Percentiles rank a stretch among this genome's conserved stretches.
Evolutionary conservation across 208 protist genomes (phyloP).

Genomic region (Kentomonas sorsogonicus): DNA sequence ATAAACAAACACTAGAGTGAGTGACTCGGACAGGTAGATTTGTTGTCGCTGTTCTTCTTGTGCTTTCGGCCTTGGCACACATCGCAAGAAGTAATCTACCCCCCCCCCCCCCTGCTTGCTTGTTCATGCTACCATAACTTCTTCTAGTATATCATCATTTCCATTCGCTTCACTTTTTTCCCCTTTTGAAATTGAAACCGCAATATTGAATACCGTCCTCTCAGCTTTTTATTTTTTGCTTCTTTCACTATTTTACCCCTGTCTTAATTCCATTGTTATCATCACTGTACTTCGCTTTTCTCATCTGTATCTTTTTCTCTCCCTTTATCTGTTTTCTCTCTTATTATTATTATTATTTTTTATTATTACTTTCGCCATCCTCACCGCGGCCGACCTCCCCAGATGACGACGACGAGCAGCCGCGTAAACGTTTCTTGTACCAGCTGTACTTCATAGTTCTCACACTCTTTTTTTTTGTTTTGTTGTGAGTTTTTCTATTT

Average conservation of each 20-base stretch:
- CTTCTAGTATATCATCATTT: constrained; percentile 3
- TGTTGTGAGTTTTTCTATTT: constrained; percentile 4
- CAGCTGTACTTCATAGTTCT: no score
- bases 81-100: neutral
- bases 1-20: neutral
- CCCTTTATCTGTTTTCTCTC: neutral
- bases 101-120: neutral
- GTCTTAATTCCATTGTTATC: neutral
- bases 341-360: constrained; percentile 4
- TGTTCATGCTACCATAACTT: constrained; percentile 8
- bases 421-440: no score
- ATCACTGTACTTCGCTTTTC: constrained; percentile 14
- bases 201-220: no score
- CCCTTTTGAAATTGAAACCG: neutral
- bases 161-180: neutral
- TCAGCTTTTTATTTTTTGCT: no score
- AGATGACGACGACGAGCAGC: no score
- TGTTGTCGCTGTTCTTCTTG: neutral
- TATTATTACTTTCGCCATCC: constrained; percentile 5
- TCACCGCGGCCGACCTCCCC: no score
- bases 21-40: neutral
- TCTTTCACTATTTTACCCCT: neutral
- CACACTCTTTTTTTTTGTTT: neutral
- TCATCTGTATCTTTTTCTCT: constrained; percentile 2
- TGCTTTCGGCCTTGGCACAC: neutral